Evolutionary conservation across 257 asterid species (phyloP).

Genomic region (Phtheirospermum japonicum): DNA sequence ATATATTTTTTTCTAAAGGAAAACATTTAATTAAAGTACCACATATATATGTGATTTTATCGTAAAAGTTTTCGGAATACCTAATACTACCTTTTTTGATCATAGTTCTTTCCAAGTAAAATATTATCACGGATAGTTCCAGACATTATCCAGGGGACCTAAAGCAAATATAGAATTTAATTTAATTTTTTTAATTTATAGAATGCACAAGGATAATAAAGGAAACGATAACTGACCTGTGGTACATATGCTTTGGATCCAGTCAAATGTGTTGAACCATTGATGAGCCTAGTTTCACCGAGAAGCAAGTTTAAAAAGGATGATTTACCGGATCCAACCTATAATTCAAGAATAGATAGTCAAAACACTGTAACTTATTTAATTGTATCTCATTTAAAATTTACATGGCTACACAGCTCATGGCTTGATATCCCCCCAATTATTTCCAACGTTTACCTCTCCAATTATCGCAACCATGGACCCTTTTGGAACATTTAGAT

Average conservation of each 20-base stretch:
- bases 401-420: background rate
- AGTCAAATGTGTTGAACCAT: constrained; percentile 48
- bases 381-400: background rate
- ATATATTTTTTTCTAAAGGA: background rate
- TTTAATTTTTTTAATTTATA: background rate
- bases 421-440: constrained; percentile 8
- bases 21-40: no score
- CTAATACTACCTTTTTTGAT: constrained; percentile 53
- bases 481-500: constrained; percentile 65
- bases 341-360: constrained; percentile 24
- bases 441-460: constrained; percentile 48
- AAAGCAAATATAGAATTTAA: constrained; percentile 25
- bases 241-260: constrained; percentile 86
- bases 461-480: constrained; percentile 77
- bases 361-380: background rate
- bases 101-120: constrained; percentile 72
- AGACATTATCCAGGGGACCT: constrained; percentile 95
- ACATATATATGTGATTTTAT: no score
- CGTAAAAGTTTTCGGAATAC: constrained; percentile 6
- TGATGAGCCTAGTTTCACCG: constrained; percentile 65
- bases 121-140: constrained; percentile 93
- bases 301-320: constrained; percentile 72
- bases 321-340: constrained; percentile 99
- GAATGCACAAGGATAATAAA: constrained; percentile 20
- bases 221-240: constrained; percentile 54